These are phyloP conservation scores for Fusarium nematophilum DNA, from an alignment of 2,329 filamentous ascomycete genomes.

Conservation along the genomic window DNA sequence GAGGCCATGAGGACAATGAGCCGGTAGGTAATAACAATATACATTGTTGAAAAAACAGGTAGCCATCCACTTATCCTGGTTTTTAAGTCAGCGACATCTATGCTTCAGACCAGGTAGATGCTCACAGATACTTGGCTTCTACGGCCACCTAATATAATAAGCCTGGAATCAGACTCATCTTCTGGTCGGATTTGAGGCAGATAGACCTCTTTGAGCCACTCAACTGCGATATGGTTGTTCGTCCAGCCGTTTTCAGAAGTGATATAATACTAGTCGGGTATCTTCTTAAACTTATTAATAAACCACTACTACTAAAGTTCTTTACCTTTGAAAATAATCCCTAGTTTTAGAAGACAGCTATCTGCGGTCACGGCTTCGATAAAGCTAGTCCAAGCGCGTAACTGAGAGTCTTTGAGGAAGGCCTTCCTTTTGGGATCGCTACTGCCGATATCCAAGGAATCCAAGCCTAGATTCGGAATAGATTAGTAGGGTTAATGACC, in stretches of 20 bases:
- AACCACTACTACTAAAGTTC: constrained; percentile 14
- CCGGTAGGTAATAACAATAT: constrained; percentile 21
- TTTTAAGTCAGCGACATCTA: neutral
- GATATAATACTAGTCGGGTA: constrained; percentile 9
- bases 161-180: constrained; percentile 4
- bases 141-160: constrained; percentile 3
- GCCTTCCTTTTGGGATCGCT: constrained; percentile 2
- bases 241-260: constrained; percentile 4
- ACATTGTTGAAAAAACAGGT: too few relatives aligned
- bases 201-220: too few relatives aligned
- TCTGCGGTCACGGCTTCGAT: constrained; percentile 4
- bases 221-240: constrained; percentile 1
- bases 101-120: neutral
- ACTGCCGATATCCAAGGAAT: too few relatives aligned
- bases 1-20: constrained; percentile 11
- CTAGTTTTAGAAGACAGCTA: neutral
- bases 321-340: constrained; percentile 15
- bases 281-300: constrained; percentile 1
- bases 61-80: constrained; percentile 11
- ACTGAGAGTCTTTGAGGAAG: constrained; percentile 11
- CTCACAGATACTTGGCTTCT: constrained; percentile 1
- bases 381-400: constrained; percentile 10
- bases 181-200: neutral
- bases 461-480: too few relatives aligned
- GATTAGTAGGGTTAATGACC: neutral